These are phyloP conservation scores for Neoarthrinium moseri DNA, from an alignment of 2,329 filamentous ascomycete genomes.

Conservation along the genomic window DNA sequence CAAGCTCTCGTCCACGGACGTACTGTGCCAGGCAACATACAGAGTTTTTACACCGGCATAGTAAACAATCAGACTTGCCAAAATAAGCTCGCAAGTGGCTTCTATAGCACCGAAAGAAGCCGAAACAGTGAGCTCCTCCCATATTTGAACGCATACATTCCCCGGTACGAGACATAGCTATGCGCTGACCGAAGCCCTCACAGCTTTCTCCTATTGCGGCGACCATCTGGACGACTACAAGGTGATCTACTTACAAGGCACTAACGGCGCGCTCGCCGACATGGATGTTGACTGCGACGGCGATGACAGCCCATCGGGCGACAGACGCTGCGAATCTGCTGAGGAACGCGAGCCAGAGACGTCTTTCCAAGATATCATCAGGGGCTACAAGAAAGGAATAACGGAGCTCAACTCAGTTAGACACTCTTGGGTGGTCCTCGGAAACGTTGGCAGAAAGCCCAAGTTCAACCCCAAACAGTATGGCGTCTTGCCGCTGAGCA, in stretches of 20 bases:
- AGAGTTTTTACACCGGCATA: conserved; percentile 29
- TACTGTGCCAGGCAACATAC: conserved; percentile 23
- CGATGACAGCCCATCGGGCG: background rate
- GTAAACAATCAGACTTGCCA: conserved; percentile 26
- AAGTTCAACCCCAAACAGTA: conserved; percentile 39
- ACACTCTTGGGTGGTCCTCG: conserved; percentile 54
- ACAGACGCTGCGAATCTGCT: background rate
- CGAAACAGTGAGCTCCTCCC: conserved; percentile 5
- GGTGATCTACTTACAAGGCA: conserved; percentile 44
- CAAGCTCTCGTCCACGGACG: too few relatives aligned
- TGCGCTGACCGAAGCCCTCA: too few relatives aligned
- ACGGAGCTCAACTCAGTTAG: conserved; percentile 48
- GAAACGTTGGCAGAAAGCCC: conserved; percentile 38
- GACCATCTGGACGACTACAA: conserved; percentile 33
- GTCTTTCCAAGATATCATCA: conserved; percentile 38
- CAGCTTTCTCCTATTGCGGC: conserved; percentile 39
- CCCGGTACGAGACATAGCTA: too few relatives aligned
- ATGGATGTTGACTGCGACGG: conserved; percentile 55
- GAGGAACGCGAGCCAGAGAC: conserved; percentile 37
- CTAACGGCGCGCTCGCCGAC: conserved; percentile 40
- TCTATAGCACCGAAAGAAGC: conserved; percentile 21
- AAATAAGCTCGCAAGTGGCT: conserved; percentile 28
- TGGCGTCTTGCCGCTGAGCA: conserved; percentile 46
- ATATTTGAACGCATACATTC: too few relatives aligned
- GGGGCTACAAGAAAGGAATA: conserved; percentile 31